Percentiles rank a stretch among this genome's conserved stretches.
These are phyloP conservation scores for Zangia roseola DNA, from an alignment of 768 basidiomycete genomes.

Conservation along the genomic window DNA sequence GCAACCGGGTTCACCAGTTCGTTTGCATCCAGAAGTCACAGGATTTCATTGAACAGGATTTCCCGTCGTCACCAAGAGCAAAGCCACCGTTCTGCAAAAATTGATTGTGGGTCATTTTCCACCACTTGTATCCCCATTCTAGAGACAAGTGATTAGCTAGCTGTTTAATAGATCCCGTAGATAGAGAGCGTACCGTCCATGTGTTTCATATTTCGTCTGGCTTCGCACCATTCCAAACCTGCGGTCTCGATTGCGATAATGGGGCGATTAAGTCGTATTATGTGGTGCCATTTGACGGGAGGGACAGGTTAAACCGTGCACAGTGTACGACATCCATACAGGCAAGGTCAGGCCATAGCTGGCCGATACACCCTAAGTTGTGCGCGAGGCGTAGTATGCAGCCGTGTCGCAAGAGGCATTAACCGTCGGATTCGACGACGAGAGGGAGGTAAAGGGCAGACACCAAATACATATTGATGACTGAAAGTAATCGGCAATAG, in stretches of 20 bases:
- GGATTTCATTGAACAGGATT: not conserved
- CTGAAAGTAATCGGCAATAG: too few relatives aligned
- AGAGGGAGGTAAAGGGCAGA: not conserved
- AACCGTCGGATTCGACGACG: not conserved
- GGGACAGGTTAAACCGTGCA: not conserved
- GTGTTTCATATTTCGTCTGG: not conserved
- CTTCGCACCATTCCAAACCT: too few relatives aligned
- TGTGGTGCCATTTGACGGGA: not conserved
- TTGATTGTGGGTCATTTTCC: not conserved
- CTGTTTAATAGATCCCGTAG: too few relatives aligned
- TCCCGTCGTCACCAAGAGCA: not conserved
- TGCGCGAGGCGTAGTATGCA: not conserved
- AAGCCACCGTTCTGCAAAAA: not conserved
- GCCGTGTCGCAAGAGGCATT: not conserved
- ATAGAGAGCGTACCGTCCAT: not conserved
- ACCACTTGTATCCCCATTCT: not conserved
- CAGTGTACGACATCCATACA: not conserved
- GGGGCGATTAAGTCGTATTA: not conserved
- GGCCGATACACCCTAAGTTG: not conserved
- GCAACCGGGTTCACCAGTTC: not conserved
- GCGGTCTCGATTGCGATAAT: too few relatives aligned
- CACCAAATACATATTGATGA: too few relatives aligned
- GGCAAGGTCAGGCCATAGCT: not conserved
- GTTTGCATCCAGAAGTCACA: not conserved
- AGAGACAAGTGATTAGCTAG: not conserved